Evolutionary conservation across 2,329 filamentous ascomycete genomes (phyloP), one percentile per base, ranked within the genome.

Genomic region (Trichophaea hybrida): DNA sequence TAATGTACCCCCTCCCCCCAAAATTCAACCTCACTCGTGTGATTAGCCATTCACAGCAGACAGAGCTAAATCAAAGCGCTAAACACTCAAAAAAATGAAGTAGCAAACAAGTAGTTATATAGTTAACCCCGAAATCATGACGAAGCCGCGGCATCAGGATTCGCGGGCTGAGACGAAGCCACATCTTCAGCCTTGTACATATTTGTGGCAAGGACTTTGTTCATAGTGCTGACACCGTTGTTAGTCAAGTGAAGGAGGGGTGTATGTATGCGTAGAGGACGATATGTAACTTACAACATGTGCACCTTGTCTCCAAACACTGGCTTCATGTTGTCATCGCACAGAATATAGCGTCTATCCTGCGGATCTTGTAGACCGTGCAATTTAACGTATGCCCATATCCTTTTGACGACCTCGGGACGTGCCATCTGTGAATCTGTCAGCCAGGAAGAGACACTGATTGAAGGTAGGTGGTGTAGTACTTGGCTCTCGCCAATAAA

Each of bases 371-470:
- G 93, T 5, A 98, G 81, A 44, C 89, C 80, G 66, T 90, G 83
- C 61, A 78, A 81, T 69, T 94, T 94, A 74, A 98, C 94, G 70
- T 98, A 89, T 62, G 85, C 84, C 93, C 93, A 98, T 57, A 98
- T 83, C 71, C 86, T 86, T 76, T 97, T 97, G 68, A 98, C 93
- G 0, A 91, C 91, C 72, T 97, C 89, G 0, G 93, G 91, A 44
- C 93, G 85, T 13, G 93, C 94, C 24, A 98, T 80, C 83, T 95
- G 12, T 32, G 24, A n/a, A n/a, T 15, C 49, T 52, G 33, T 53
- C 32, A 40, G 33, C 32, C 24, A 7, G 40, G 13, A 10, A 17
- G 5, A 37, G 50, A 50, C n/a, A 4, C 58, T 8, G 24, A 32
- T 24, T 38, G 12, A 48, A 13, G 43, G 15, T n/a, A 15, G 13